These are phyloP conservation scores for Leptodermis oblonga DNA, from an alignment of 257 asterid species.

Conservation along the genomic window DNA sequence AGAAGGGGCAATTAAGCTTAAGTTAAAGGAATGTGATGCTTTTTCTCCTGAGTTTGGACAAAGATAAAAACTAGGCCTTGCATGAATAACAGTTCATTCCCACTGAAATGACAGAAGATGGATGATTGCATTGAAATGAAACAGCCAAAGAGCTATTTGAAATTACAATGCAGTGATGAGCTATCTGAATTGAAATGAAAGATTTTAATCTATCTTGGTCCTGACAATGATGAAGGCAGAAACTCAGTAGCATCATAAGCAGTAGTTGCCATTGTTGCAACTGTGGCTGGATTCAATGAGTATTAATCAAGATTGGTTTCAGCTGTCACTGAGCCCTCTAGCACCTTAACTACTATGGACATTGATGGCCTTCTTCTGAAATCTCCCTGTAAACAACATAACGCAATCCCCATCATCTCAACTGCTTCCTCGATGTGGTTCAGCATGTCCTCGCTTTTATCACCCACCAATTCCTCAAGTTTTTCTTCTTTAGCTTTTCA, in stretches of 20 bases:
- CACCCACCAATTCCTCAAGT: conserved; percentile 18
- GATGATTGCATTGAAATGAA: too few species aligned
- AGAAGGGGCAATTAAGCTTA: too few species aligned
- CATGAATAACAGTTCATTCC: too few species aligned
- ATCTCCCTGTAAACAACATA: conserved; percentile 25
- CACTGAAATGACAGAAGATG: too few species aligned
- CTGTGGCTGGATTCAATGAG: not conserved
- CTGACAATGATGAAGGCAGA: conserved; percentile 4
- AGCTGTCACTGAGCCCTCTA: conserved; percentile 20
- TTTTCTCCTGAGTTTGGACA: too few species aligned
- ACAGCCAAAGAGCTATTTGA: too few species aligned
- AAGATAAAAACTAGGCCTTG: too few species aligned
- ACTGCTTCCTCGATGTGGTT: conserved; percentile 8
- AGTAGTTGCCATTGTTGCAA: not conserved
- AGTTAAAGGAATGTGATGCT: too few species aligned
- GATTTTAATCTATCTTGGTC: not conserved
- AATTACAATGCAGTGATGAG: too few species aligned
- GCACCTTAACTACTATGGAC: conserved; percentile 24
- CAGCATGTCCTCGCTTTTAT: conserved; percentile 11
- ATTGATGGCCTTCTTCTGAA: conserved; percentile 27
- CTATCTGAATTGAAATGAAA: too few species aligned
- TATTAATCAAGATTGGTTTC: conserved; percentile 12
- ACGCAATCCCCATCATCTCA: conserved; percentile 15
- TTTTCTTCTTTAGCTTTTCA: conserved; percentile 5
- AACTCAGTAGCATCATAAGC: not conserved